Base-by-base conservation (phyloP, 108 stramenopile genomes). In the Parmales sp. region DNA sequence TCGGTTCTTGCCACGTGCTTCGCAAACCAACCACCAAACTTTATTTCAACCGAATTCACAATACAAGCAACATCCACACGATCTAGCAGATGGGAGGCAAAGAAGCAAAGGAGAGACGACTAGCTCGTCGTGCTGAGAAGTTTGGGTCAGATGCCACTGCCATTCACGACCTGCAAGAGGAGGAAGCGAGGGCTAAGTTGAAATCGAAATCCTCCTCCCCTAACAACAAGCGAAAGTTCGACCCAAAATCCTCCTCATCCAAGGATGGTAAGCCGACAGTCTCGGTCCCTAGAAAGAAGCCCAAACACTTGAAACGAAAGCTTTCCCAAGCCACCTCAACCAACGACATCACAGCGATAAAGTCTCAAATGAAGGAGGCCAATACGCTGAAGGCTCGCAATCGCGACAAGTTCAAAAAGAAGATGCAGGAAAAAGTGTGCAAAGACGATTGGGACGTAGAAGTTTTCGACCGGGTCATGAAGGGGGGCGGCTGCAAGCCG, bases 241-340 rank as follows among this genome's bases (percentile, higher is more conserved):
- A 43, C 11, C 41, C 8, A 16, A 43, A 43, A 8, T 11, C 8
- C 8, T 43, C 41, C 41, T 16, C 41, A 43, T 11, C 41, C 16
- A 60, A 60, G 54, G 28, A 11, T 60, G 8, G 13, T 20, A 34
- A 1, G 54, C 26, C 29, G 28, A 60, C 29, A 34, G n/a, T 28
- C 26, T 34, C 54, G 6, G 16, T 20, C 2, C 29, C 29, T 20
- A 16, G 28, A 2, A 85, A 86, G 60, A 90, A 91, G 72, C 90
- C 90, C 0, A 91, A 91, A 67, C 90, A 91, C 76, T 69, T 91
- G 50, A 83, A 87, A 54, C 72, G 90, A 41, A 91, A 91, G 64
- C 70, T 91, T 51, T 77, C 85, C 37, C 77, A 82, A 28, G 73
- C 74, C 44, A 38, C 69, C 39, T 45, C 68, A 25, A 74, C 71